A percentile compares a stretch with the other conserved stretches of the same genome.
Evolutionary conservation across 768 basidiomycete species (phyloP).

Genomic region (Tricholoma furcatifolium): DNA sequence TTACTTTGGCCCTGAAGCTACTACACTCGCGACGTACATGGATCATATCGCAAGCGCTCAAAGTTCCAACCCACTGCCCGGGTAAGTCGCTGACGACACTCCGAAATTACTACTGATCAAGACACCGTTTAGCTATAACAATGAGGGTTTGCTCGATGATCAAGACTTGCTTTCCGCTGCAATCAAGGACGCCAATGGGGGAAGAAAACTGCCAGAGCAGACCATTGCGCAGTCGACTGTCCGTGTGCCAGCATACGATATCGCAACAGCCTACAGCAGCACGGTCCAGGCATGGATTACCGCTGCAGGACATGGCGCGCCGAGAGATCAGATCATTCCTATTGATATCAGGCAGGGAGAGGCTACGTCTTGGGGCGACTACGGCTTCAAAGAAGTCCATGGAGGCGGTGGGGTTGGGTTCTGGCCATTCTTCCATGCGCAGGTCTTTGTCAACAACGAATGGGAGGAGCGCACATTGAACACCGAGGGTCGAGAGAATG

Average conservation of each 20-base stretch:
- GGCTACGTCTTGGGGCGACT: constrained; percentile 7
- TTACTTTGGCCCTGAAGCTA: neutral
- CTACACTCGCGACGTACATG: neutral
- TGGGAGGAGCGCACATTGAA: constrained; percentile 1
- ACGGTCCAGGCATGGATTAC: constrained; percentile 2
- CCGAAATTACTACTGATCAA: neutral
- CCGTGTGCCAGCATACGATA: constrained; percentile 1
- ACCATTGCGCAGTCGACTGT: neutral
- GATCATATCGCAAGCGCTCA: neutral
- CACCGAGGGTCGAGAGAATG: constrained; percentile 2
- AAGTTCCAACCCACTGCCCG: neutral
- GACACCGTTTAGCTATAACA: neutral
- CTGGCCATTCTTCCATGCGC: constrained; percentile 9
- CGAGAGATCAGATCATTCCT: constrained; percentile 5
- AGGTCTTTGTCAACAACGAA: neutral
- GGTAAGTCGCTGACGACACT: too few species aligned
- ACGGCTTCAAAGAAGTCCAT: constrained; percentile 6
- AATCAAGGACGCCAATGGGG: neutral
- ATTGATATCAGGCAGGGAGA: constrained; percentile 7
- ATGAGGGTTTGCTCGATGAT: neutral
- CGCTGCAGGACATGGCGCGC: neutral
- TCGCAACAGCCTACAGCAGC: constrained; percentile 3
- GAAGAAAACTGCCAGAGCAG: neutral
- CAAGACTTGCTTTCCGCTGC: neutral
- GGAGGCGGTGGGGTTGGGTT: constrained; percentile 4